These are phyloP conservation scores for Salinomyces thailandicus DNA, from an alignment of 2,329 filamentous ascomycete genomes.

Conservation along the genomic window DNA sequence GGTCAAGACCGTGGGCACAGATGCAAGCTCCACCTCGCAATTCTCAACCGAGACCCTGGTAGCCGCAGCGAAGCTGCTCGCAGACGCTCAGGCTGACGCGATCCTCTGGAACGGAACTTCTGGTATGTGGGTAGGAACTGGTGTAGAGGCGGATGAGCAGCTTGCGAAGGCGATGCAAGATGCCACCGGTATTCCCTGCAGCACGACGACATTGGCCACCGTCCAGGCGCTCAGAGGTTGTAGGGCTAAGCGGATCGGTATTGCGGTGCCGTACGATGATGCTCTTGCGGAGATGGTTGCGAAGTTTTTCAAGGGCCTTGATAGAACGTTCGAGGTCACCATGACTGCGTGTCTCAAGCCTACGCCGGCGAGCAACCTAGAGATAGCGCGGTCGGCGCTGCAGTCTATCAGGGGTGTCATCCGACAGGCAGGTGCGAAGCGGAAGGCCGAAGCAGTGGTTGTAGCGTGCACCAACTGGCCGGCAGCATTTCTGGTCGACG, in stretches of 20 bases:
- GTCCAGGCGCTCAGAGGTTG: slow-evolving; percentile 11
- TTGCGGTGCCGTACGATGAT: slow-evolving; percentile 14
- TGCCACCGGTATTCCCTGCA: slow-evolving; percentile 11
- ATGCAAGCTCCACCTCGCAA: slow-evolving; percentile 23
- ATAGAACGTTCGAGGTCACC: slow-evolving; percentile 7
- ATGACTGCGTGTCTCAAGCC: slow-evolving; percentile 5
- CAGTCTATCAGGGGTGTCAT: slow-evolving; percentile 20
- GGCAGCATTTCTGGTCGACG: slow-evolving; percentile 19
- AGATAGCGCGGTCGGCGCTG: slow-evolving; percentile 10
- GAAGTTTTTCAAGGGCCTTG: slow-evolving; percentile 10
- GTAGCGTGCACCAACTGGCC: slow-evolving; percentile 28
- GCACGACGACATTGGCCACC: slow-evolving; percentile 16
- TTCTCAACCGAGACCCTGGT: slow-evolving; percentile 23
- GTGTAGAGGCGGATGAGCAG: slow-evolving; percentile 6
- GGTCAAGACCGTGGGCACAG: slow-evolving; percentile 31
- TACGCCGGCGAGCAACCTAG: slow-evolving; percentile 11
- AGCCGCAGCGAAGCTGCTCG: slow-evolving; percentile 21
- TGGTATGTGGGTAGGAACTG: slow-evolving; percentile 22
- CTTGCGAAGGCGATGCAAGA: slow-evolving; percentile 10
- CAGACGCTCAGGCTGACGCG: slow-evolving; percentile 20
- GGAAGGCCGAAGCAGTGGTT: slow-evolving; percentile 22
- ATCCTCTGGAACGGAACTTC: slow-evolving; percentile 26
- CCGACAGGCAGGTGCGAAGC: slow-evolving; percentile 16
- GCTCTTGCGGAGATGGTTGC: slow-evolving; percentile 10
- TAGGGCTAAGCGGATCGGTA: slow-evolving; percentile 8